Evolutionary conservation across 495 filamentous ascomycete genomes (phyloP), one percentile per base, ranked within the genome.

Genomic region (Trichocladium uniseriatum): DNA sequence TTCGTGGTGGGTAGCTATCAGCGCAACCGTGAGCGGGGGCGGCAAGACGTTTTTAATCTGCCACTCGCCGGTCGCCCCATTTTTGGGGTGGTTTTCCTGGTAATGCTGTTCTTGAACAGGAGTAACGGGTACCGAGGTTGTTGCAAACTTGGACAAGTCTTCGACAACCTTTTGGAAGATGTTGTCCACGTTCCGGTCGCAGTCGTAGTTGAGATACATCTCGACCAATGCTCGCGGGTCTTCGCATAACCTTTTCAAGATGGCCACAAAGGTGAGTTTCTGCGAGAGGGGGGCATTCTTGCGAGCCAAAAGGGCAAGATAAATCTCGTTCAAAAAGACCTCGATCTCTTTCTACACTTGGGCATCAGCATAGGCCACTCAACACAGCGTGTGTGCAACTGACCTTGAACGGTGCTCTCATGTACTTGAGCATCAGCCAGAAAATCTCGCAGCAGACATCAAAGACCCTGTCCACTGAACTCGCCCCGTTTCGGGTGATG

Each of bases 121-220:
- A 1, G 78, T 87, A n/a, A 94, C 76, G 3, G 81, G 57, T 5
- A 89, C 80, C 0, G 89, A 81, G 10, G 81, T 73, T 45, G 83
- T 87, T 0, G 87, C 81, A 43, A 91, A 83, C 49, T 82, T 82
- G 15, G 91, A 90, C 9, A 97, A 67, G 66, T 97, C 90, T 65
- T 99, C 94, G 22, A 97, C 89, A 34, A 94, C 76, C 45, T 81
- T 85, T 64, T 99, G 91, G 66, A 94, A 96, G 59, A 97, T 95
- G 58, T 99, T 97, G 65, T 99, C 94, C 54, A 96, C 74, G 19
- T 87, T 86, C 28, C 89, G 75, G 58, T 97, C 94, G 66, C 94
- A 99, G 60, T 99, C 94, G 56, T 99, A 99, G 63, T 99, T 99
- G 46, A 99, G 78, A 65, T 97, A 99, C 14, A 92, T 83, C 68